Evolutionary conservation across 495 filamentous ascomycete species (phyloP), one percentile per base, ranked within the genome.

Genomic region (Daldinia concentrica): DNA sequence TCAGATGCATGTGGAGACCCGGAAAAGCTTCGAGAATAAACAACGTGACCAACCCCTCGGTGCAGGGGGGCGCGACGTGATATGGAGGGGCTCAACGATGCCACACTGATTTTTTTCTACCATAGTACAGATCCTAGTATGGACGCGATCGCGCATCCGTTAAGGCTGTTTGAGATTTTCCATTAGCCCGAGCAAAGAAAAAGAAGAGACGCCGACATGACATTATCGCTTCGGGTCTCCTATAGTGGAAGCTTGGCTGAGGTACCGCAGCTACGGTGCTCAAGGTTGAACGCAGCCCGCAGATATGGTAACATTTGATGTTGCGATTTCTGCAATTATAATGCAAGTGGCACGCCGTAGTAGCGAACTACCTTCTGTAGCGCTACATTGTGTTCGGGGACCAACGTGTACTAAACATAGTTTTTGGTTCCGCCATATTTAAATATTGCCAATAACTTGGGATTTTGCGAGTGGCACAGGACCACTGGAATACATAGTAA

Each of bases 1-100:
- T 69, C 58, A 73, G 71, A 69, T 73, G 66, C 62, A 73, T 64
- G 69, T 72, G 69, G 71, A 54, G 71, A 69, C 71, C 57, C 71
- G 66, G 66, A 73, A 73, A 69, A 73, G 71, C 66, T 73, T 73
- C 71, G 62, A 73, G 71, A 73, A 65, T 69, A 58, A 73, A 62
- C 62, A 66, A 63, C 71, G 71, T 73, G 71, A 73, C 63, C 71
- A 69, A 69, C 65, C 71, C 66, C 66, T 73, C 71, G 66, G 71
- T 69, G 62, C 71, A 66, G 66, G 71, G 61, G 66, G 55, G 58
- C 58, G 17, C 58, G 36, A 58, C 37, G 19, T 67, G 57, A 52
- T 62, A 62, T 43, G 26, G 66, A 69, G 58, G 71, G 71, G 71
- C 57, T 73, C 57, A 54, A 34, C 61, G 70, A 73, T 65, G 37